Evolutionary conservation across 371 early-diverging fungal genomes (phyloP).

Genomic region (Apophysomyces variabilis): DNA sequence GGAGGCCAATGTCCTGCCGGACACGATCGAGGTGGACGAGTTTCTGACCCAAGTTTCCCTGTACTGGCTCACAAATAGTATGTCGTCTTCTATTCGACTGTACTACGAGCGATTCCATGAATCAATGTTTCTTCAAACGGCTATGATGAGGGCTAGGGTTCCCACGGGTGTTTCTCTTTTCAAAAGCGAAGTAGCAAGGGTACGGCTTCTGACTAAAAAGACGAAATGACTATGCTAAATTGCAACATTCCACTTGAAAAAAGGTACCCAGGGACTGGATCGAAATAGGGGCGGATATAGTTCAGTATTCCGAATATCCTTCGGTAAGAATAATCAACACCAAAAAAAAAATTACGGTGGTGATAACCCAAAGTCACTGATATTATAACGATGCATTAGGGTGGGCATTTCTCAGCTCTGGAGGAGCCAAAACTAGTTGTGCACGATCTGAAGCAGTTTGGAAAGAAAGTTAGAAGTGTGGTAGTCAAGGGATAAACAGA

Average conservation of each 20-base stretch:
- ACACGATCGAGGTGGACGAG: slow-evolving; percentile 47
- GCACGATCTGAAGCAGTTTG: slow-evolving; percentile 46
- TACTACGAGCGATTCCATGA: slow-evolving; percentile 62
- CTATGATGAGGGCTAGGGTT: slow-evolving; percentile 38
- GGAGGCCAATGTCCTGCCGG: slow-evolving; percentile 36
- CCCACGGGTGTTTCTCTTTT: slow-evolving; percentile 66
- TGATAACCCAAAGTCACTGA: slow-evolving; percentile 3
- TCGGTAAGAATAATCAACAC: slow-evolving; percentile 17
- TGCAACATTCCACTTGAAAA: neutral
- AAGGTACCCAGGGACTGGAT: slow-evolving; percentile 64
- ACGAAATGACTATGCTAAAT: neutral
- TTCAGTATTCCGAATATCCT: slow-evolving; percentile 33
- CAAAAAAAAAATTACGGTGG: neutral
- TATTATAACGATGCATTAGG: slow-evolving; percentile 28
- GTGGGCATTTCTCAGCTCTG: slow-evolving; percentile 74
- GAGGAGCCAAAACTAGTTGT: slow-evolving; percentile 59
- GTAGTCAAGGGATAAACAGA: too few relatives aligned
- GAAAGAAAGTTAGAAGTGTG: slow-evolving; percentile 12
- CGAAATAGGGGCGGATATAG: slow-evolving; percentile 32
- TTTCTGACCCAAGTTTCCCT: slow-evolving; percentile 64
- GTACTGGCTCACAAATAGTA: slow-evolving; percentile 68
- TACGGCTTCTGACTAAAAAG: slow-evolving; percentile 18
- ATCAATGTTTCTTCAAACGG: slow-evolving; percentile 36
- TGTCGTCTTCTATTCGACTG: slow-evolving; percentile 67
- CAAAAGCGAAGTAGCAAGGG: slow-evolving; percentile 60